Conservation (phyloP, 202 grass and related monocot species). For the Panicum virgatum region DNA sequence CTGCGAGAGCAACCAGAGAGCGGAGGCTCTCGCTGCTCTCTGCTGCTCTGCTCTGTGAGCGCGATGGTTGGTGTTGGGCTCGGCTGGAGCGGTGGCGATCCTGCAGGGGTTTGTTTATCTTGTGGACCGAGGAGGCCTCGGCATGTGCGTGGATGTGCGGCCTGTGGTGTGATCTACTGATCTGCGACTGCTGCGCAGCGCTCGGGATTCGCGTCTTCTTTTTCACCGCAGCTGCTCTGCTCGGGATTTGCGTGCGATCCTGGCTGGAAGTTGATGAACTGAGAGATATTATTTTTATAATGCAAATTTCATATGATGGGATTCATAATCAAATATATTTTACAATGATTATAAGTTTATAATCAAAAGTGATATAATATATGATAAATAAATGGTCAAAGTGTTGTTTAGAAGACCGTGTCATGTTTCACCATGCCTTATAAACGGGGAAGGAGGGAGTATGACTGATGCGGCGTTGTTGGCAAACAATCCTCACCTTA, state of each 20-base stretch:
- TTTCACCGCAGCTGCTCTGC: not conserved
- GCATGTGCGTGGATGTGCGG: slow-evolving; percentile 23
- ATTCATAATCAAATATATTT: too few species aligned
- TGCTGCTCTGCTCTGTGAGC: not conserved
- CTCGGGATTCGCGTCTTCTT: slow-evolving; percentile 33
- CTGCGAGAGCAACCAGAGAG: not conserved
- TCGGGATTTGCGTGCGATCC: not conserved
- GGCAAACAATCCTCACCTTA: not conserved
- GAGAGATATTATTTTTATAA: too few species aligned
- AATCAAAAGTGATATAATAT: too few species aligned
- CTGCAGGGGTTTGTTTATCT: slow-evolving; percentile 19
- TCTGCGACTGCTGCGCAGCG: not conserved
- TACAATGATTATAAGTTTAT: too few species aligned
- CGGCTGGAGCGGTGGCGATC: not conserved
- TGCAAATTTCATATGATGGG: too few species aligned
- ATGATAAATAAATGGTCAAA: too few species aligned
- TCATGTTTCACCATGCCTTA: too few species aligned
- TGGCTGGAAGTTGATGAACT: not conserved
- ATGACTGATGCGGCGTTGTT: too few species aligned
- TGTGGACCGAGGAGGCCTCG: slow-evolving; percentile 10
- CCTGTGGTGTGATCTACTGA: slow-evolving; percentile 8
- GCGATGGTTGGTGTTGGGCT: not conserved
- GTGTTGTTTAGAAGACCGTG: too few species aligned
- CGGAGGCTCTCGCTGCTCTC: not conserved
- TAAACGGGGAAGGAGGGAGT: too few species aligned